Conservation (phyloP, 202 grass and related monocot genomes). For the Schoenoplectus triqueter region DNA sequence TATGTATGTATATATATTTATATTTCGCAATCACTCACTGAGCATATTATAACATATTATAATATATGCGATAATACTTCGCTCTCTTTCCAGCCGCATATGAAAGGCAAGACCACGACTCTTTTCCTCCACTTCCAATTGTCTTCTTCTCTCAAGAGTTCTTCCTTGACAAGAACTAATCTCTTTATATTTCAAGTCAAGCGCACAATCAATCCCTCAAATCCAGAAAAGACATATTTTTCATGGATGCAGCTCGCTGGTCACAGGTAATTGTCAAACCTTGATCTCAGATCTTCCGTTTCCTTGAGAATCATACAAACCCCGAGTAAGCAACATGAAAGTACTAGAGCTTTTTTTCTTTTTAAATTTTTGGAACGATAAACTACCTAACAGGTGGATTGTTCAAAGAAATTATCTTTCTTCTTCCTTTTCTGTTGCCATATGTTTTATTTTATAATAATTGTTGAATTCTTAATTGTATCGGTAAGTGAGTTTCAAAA, state of each 20-base stretch:
- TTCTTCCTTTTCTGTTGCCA: neutral
- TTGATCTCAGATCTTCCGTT: conserved; percentile 28
- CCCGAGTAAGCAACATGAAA: neutral
- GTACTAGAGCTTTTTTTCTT: neutral
- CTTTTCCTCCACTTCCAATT: conserved; percentile 18
- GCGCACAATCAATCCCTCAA: conserved; percentile 10
- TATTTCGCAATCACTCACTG: conserved; percentile 14
- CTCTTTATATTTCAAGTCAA: neutral
- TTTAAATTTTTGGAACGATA: neutral
- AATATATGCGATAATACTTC: conserved; percentile 3
- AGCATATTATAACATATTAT: conserved; percentile 34
- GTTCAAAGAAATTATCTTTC: neutral
- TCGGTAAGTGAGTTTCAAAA: neutral
- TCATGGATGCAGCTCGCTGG: conserved; percentile 47
- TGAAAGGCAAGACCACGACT: conserved; percentile 25
- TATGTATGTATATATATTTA: neutral
- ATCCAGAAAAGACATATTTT: conserved; percentile 37
- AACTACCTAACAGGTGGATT: neutral
- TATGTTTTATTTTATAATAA: neutral
- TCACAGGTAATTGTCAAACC: conserved; percentile 42
- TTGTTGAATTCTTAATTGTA: neutral
- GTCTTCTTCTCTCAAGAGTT: neutral
- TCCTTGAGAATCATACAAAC: neutral
- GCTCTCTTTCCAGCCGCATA: conserved; percentile 12
- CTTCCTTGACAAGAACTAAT: conserved; percentile 5